These are phyloP conservation scores for Trichoderma sp. DNA, from an alignment of 2,329 filamentous ascomycete genomes.

Conservation along the genomic window DNA sequence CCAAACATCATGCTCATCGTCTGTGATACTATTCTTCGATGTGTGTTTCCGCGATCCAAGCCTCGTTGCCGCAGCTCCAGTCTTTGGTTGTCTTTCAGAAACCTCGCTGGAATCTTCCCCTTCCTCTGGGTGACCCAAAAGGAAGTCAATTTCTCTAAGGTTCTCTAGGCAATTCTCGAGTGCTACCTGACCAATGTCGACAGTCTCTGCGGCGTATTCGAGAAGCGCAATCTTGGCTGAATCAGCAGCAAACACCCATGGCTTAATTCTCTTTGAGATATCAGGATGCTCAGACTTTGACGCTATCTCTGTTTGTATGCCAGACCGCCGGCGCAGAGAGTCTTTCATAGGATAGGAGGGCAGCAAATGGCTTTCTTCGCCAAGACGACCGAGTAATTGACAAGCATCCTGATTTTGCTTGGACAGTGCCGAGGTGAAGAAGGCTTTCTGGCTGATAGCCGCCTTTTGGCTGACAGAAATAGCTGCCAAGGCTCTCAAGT, in stretches of 20 bases:
- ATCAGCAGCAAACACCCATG: conserved; percentile 61
- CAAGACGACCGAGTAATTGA: conserved; percentile 52
- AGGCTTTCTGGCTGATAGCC: conserved; percentile 57
- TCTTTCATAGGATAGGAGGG: conserved; percentile 48
- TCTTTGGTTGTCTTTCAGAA: conserved; percentile 17
- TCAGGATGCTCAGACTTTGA: conserved; percentile 39
- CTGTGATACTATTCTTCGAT: conserved; percentile 25
- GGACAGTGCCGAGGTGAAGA: conserved; percentile 50
- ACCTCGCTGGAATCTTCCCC: conserved; percentile 31
- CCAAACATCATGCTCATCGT: conserved; percentile 45
- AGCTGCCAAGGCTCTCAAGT: conserved; percentile 52
- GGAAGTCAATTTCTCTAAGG: conserved; percentile 48
- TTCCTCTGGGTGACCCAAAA: conserved; percentile 43
- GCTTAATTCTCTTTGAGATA: conserved; percentile 46
- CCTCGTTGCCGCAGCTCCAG: background rate
- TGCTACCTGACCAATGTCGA: conserved; percentile 57
- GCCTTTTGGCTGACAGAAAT: conserved; percentile 57
- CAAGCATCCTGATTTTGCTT: conserved; percentile 52
- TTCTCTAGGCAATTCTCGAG: conserved; percentile 52
- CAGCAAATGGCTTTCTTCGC: conserved; percentile 62
- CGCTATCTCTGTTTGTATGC: conserved; percentile 45
- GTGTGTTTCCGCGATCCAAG: conserved; percentile 1
- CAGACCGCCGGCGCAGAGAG: conserved; percentile 35
- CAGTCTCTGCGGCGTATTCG: conserved; percentile 57
- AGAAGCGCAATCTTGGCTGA: conserved; percentile 58